Conservation (phyloP, 2,329 filamentous ascomycete species). For the Nigrospora osmanthi region DNA sequence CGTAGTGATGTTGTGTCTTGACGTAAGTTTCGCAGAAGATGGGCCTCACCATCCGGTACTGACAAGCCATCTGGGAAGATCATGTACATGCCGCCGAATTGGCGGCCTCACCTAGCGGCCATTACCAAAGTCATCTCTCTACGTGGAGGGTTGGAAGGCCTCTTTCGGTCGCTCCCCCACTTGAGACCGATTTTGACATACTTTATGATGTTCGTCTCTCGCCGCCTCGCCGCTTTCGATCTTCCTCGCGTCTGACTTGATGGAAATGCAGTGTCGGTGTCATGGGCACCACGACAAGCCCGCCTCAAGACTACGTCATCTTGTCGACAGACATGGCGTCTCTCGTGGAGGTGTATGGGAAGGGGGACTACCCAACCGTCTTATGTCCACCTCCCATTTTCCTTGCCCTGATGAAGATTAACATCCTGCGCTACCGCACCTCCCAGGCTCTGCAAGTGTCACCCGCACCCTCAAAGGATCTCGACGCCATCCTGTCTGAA, state of each 20-base stretch:
- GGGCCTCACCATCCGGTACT: background rate
- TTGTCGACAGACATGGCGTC: slow-evolving; percentile 10
- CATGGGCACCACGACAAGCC: slow-evolving; percentile 23
- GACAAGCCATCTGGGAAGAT: slow-evolving; percentile 9
- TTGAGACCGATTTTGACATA: slow-evolving; percentile 6
- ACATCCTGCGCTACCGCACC: slow-evolving; percentile 1
- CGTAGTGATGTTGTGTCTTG: slow-evolving; percentile 16
- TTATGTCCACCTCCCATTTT: slow-evolving; percentile 17
- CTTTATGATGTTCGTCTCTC: slow-evolving; percentile 15
- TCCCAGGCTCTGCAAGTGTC: too few species aligned
- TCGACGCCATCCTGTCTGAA: too few species aligned
- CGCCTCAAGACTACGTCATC: slow-evolving; percentile 14
- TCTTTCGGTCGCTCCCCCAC: slow-evolving; percentile 7
- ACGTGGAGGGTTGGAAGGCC: slow-evolving; percentile 17
- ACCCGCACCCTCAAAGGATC: too few species aligned
- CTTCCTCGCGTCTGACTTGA: background rate
- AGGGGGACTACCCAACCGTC: slow-evolving; percentile 10
- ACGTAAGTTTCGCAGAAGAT: slow-evolving; percentile 15
- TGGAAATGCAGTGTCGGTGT: slow-evolving; percentile 13
- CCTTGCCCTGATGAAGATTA: slow-evolving; percentile 17
- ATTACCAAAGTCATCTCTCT: slow-evolving; percentile 17
- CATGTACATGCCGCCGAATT: slow-evolving; percentile 8
- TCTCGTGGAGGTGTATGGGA: slow-evolving; percentile 11
- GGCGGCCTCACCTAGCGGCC: slow-evolving; percentile 22
- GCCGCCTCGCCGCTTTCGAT: background rate